Conservation (phyloP, 106 monocot genomes). For the Narthecium ossifragum region DNA sequence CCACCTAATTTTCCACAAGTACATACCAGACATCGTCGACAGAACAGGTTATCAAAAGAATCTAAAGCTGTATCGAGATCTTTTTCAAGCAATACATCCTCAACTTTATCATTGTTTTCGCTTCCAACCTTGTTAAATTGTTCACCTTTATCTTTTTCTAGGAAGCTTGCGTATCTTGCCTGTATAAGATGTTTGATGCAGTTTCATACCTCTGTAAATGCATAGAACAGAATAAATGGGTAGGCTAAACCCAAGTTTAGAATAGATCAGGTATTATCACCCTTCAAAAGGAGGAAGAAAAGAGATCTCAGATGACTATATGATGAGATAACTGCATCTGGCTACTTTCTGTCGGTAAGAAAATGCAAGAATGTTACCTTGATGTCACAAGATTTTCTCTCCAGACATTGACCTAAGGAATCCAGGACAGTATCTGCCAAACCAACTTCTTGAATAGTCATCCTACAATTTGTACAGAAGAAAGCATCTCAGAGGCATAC, state of each 20-base stretch:
- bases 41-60: constrained; percentile 98
- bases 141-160: constrained; percentile 27
- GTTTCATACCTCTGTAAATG: constrained; percentile 36
- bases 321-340: too few relatives aligned
- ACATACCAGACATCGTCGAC: constrained; percentile 80
- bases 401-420: constrained; percentile 47
- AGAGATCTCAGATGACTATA: too few relatives aligned
- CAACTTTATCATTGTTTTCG: constrained; percentile 26
- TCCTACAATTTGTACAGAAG: constrained; percentile 58
- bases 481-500: too few relatives aligned
- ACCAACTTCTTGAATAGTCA: constrained; percentile 70
- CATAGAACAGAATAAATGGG: constrained; percentile 29
- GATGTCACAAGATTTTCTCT: constrained; percentile 62
- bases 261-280: constrained; percentile 6
- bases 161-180: constrained; percentile 68
- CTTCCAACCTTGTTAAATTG: constrained; percentile 28
- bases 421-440: constrained; percentile 54
- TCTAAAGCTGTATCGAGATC: constrained; percentile 94
- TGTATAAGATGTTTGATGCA: constrained; percentile 56
- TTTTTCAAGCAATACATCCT: constrained; percentile 60
- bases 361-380: constrained; percentile 38
- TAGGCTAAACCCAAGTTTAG: constrained; percentile 24
- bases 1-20: background rate
- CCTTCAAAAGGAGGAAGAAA: constrained; percentile 3
- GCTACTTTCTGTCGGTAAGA: too few relatives aligned